A percentile compares a stretch with the other conserved stretches of the same genome.
These are phyloP conservation scores for Ulvella scutata DNA, from an alignment of 139 green algal genomes.

Conservation along the genomic window DNA sequence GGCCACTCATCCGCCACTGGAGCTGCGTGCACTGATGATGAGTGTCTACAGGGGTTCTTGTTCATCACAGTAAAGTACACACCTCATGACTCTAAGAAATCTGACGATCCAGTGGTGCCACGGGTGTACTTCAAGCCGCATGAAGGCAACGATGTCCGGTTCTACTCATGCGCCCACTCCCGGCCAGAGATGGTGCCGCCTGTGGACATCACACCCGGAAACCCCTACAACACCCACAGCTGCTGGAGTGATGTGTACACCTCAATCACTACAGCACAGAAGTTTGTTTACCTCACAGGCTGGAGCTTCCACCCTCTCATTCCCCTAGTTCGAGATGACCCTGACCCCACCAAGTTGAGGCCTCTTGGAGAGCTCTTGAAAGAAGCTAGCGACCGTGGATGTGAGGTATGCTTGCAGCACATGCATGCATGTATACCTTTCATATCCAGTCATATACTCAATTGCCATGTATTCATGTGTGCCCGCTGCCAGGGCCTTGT, in stretches of 20 bases:
- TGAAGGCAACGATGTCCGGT: conserved; percentile 14
- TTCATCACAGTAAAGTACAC: not conserved
- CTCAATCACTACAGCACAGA: conserved; percentile 16
- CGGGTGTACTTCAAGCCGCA: not conserved
- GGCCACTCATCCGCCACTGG: no score
- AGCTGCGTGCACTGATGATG: no score
- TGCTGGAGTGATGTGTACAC: conserved; percentile 36
- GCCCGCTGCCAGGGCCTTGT: no score
- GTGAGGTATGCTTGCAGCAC: not conserved
- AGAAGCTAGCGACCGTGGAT: not conserved
- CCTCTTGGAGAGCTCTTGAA: conserved; percentile 37
- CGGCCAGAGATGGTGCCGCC: conserved; percentile 3
- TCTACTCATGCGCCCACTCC: conserved; percentile 39
- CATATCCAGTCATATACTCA: not conserved
- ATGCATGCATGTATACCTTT: no score
- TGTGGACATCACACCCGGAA: conserved; percentile 3
- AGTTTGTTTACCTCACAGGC: conserved; percentile 41
- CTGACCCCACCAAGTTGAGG: not conserved
- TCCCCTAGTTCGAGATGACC: conserved; percentile 20
- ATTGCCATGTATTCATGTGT: no score
- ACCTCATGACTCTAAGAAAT: not conserved
- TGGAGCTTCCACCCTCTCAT: conserved; percentile 25
- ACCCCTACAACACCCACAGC: conserved; percentile 12
- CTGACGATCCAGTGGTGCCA: not conserved
- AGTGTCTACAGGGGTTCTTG: no score